Evolutionary conservation across 108 stramenopile species (phyloP), one percentile per base, ranked within the genome.

Genomic region (Mayamaea pseudoterrestris): DNA sequence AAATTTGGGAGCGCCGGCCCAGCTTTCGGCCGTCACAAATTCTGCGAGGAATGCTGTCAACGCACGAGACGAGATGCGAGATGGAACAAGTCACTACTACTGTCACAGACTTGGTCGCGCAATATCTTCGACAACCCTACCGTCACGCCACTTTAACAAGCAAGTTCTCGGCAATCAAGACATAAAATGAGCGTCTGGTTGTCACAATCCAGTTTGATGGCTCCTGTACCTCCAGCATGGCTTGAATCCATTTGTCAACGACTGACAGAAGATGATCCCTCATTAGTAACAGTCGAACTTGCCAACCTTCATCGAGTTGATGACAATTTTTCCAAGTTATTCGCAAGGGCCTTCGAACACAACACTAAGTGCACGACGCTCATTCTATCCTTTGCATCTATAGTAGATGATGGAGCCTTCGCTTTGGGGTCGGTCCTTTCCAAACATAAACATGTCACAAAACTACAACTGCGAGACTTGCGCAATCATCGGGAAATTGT

Each of bases 181-280:
- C n/a, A n/a, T n/a, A n/a, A n/a, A n/a, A n/a, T n/a, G n/a, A n/a
- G n/a, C n/a, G n/a, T n/a, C n/a, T n/a, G n/a, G n/a, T n/a, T n/a
- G n/a, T n/a, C n/a, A n/a, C n/a, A n/a, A n/a, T n/a, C n/a, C n/a
- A n/a, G n/a, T n/a, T n/a, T n/a, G n/a, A n/a, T n/a, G n/a, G n/a
- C n/a, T n/a, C n/a, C n/a, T n/a, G n/a, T n/a, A n/a, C 34, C 43
- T n/a, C 60, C 60, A 27, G 40, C 26, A 13, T 61, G 60, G 60
- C 51, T 61, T 9, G 60, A 61, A 41, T 32, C 30, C 16, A 35
- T 61, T 12, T 55, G 41, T 20, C 48, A 61, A 2, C 36, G 51
- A 3, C 30, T 61, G 23, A 28, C 41, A 3, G 36, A 41, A 2
- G 46, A 53, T 21, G 60, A 61, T 35, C 30, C 50, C 12, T 30